These are phyloP conservation scores for Poa pratensis DNA, from an alignment of 176 grass and related monocot species.

Conservation along the genomic window DNA sequence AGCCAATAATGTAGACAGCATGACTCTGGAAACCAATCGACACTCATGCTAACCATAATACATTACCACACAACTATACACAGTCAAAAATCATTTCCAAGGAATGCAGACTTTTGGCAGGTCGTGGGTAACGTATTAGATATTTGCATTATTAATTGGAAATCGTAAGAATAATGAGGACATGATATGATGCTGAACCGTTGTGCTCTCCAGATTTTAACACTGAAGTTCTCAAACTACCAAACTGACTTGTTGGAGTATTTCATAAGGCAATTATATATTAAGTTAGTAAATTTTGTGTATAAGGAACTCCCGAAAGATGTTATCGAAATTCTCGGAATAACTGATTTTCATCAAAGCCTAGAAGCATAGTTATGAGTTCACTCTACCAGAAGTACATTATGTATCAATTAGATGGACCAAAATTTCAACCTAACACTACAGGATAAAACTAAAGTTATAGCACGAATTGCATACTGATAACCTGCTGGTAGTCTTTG, in stretches of 20 bases:
- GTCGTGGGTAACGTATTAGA: not conserved
- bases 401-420: conserved; percentile 11
- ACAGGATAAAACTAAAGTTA: conserved; percentile 10
- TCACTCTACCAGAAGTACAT: conserved; percentile 25
- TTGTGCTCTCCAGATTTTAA: not conserved
- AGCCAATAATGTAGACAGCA: not conserved
- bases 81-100: conserved; percentile 23
- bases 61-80: conserved; percentile 2
- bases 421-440: conserved; percentile 31
- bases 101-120: conserved; percentile 13
- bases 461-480: not conserved
- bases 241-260: conserved; percentile 30
- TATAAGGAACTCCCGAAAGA: conserved; percentile 15
- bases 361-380: conserved; percentile 13
- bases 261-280: not conserved
- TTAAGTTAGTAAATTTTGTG: not conserved
- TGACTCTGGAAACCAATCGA: conserved; percentile 17
- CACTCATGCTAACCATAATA: conserved; percentile 26
- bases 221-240: conserved; percentile 21
- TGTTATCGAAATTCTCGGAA: conserved; percentile 14
- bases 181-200: conserved; percentile 1
- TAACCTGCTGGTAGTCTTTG: conserved; percentile 4
- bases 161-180: conserved; percentile 1
- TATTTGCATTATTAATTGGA: not conserved
- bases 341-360: not conserved